A percentile compares a stretch with the other conserved stretches of the same genome.
These are phyloP conservation scores for Penicillium glabrum DNA, from an alignment of 2,329 filamentous ascomycete species.

Conservation along the genomic window DNA sequence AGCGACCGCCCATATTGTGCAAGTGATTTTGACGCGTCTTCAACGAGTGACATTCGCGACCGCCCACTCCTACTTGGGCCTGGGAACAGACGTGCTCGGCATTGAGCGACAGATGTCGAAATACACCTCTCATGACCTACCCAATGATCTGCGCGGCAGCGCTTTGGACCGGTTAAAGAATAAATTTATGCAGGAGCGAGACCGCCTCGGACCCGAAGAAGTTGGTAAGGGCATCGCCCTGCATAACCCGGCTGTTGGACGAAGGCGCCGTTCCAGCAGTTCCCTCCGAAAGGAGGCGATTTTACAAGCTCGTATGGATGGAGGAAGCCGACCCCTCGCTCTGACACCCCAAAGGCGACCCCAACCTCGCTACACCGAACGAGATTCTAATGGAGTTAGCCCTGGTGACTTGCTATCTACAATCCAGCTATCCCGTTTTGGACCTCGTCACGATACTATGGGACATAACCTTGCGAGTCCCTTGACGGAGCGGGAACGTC, in stretches of 20 bases:
- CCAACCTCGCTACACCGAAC: conserved; percentile 24
- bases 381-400: conserved; percentile 52
- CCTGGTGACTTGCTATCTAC: conserved; percentile 80
- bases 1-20: conserved; percentile 94
- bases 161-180: conserved; percentile 84
- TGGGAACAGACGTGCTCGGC: conserved; percentile 86
- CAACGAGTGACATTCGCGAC: conserved; percentile 94
- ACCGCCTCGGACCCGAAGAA: conserved; percentile 78
- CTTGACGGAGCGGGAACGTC: conserved; percentile 44
- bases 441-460: conserved; percentile 50
- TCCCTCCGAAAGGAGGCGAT: conserved; percentile 77
- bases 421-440: conserved; percentile 66
- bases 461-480: conserved; percentile 39
- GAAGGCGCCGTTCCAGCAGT: conserved; percentile 70
- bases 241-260: conserved; percentile 71
- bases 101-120: conserved; percentile 93
- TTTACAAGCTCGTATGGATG: conserved; percentile 62
- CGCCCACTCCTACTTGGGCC: conserved; percentile 87
- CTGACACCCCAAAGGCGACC: conserved; percentile 15
- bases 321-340: conserved; percentile 38
- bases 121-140: conserved; percentile 86
- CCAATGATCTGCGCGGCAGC: conserved; percentile 82
- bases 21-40: conserved; percentile 91
- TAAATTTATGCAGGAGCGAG: conserved; percentile 83
- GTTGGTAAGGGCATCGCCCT: conserved; percentile 90